Base-by-base conservation (phyloP, 176 grass and related monocot species). In the Sorghum bicolor region DNA sequence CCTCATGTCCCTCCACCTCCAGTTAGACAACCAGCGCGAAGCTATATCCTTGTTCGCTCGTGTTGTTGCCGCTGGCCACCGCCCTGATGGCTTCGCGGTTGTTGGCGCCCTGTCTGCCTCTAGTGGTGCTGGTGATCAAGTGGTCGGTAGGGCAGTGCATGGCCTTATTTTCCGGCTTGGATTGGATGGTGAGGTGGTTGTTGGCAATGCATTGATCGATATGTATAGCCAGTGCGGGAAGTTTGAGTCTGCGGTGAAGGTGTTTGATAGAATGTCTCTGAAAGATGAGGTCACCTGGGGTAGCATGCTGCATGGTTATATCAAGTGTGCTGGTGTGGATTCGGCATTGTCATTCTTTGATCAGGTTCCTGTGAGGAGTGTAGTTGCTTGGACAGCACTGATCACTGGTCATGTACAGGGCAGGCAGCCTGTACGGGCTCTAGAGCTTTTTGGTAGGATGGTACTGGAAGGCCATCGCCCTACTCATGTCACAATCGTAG, bases 391-490 rank as follows among this genome's bases (percentile, higher is more conserved):
- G 92, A 94, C 89, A 5, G 60, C 85, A 9, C 62, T 91, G 43
- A 75, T 94, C 76, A 94, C 89, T 26, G 89, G 92, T 44, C 83
- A 91, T 71, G 86, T 94, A 16, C 92, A 91, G 16, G 72, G 26
- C 37, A 94, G 75, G 58, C 60, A 65, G 9, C 92, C 92, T n/a
- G 34, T 91, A 43, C 71, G 61, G 16, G 89, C 89, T 7, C 71
- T 94, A 10, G 88, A 94, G 76, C 84, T 91, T 33, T 94, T 94
- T 30, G 65, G 67, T 72, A 83, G 76, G 80, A 94, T 94, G 86
- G 78, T 78, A 16, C 38, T 83, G 25, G 86, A 86, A 17, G 89
- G 92, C 2, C 86, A 89, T 50, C 47, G 62, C 13, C 89, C 92
- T 39, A 89, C 76, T 5, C 80, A 84, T 50, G 64, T 94, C 34